Evolutionary conservation across 345 rosid species (phyloP), one percentile per base, ranked within the genome.

Genomic region (Cardamine chenopodiifolia): DNA sequence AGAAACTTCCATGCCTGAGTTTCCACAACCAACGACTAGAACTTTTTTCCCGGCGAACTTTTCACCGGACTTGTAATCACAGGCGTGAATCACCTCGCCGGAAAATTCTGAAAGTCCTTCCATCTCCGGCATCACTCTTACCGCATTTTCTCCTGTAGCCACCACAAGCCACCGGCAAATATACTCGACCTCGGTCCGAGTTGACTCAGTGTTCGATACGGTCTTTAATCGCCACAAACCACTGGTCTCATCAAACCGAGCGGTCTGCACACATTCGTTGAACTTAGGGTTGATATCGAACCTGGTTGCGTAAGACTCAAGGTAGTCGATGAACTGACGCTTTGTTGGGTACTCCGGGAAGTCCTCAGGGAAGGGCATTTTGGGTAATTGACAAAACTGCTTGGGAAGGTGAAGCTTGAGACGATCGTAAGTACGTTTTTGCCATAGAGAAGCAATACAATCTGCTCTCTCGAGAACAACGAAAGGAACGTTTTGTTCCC

Each of bases 101-200:
- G 79, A 60, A 18, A 92, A 94, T 53, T 89, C 91, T 0, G 73
- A 31, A 42, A 90, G 77, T 6, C 99, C 99, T 8, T 89, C 87
- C 23, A 92, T 73, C 2, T 86, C 96, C 23, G 99, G 97, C 77
- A 67, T 71, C 48, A 87, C 88, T 19, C 86, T 34, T 85, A 89
- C 97, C 1, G 99, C 97, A 78, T 95, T 92, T 78, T 92, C 97
- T 1, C 99, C 97, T 0, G 99, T 95, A 15, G 97, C 99, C 74
- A 92, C 97, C 69, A 95, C 97, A 1, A 95, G 90, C 97, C 97
- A 95, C 60, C 85, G 78, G 86, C 97, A 92, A 48, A 90, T 77
- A 85, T 92, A 95, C 86, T 86, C 97, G 3, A 86, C 81, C 82
- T 95, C 99, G 0, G 81, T 42, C 54, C 60, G 77, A 67, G 55